phyloP scores from a whole-genome alignment of 1,284 basidiomycete genomes.

The Filobasidium uniguttulatum region DNA sequence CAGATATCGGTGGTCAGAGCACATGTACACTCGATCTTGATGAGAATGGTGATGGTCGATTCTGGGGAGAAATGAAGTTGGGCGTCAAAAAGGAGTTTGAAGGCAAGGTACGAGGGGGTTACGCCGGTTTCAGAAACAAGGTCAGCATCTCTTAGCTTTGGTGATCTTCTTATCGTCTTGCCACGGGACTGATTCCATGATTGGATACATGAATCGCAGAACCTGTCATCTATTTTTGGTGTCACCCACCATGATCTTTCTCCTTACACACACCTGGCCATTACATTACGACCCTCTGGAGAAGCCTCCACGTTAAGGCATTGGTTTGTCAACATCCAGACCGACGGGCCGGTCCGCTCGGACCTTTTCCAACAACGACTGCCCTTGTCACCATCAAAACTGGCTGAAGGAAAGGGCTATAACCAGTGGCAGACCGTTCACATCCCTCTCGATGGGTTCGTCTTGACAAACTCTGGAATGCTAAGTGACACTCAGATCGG shows the following conservation, averaged over 20 bases:
- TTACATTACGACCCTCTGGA: constrained; percentile 32
- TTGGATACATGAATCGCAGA: constrained; percentile 7
- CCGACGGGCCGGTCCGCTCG: constrained; percentile 39
- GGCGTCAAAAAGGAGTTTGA: constrained; percentile 28
- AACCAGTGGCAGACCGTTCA: constrained; percentile 38
- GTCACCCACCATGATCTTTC: constrained; percentile 40
- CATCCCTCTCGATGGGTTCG: constrained; percentile 40
- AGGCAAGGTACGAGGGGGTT: constrained; percentile 37
- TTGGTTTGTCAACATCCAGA: constrained; percentile 42
- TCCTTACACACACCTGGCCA: constrained; percentile 37
- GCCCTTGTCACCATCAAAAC: constrained; percentile 22
- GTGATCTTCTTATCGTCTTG: not conserved
- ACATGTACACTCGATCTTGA: constrained; percentile 24
- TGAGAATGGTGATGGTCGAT: constrained; percentile 21
- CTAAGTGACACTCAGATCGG: constrained; percentile 35
- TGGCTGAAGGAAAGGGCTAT: not conserved
- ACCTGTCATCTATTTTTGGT: constrained; percentile 38
- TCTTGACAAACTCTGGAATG: constrained; percentile 40
- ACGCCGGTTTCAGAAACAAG: constrained; percentile 37
- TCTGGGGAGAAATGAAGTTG: constrained; percentile 30
- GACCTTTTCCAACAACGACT: constrained; percentile 44
- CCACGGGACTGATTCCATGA: not conserved
- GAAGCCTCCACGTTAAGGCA: constrained; percentile 20
- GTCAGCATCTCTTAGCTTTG: not conserved
- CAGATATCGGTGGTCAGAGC: constrained; percentile 32